Base-by-base conservation (phyloP, 1,139 yeast genomes). In the Debaryomyces coudertii region DNA sequence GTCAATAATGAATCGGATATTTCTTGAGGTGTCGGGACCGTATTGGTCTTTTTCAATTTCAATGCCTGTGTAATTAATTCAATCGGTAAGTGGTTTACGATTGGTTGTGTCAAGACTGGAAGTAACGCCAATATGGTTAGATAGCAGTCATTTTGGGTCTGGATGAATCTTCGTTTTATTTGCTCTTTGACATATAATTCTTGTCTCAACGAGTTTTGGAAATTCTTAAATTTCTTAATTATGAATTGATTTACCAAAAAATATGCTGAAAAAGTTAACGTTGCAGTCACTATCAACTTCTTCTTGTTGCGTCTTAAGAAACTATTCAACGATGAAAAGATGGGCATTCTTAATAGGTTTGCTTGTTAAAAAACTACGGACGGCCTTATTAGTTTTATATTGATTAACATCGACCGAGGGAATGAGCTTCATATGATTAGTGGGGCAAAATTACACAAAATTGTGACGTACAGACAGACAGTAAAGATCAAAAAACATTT, bases 121-220 rank as follows among this genome's bases (percentile, higher is more conserved):
- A 90, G 71, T 53, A 93, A 76, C 7, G 96, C 93, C 62, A 88
- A 75, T 48, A 92, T 82, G 0, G 98, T 92, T 66, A 83, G 84
- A 46, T 88, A 78, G 42, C 97, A 89, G 67, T 93, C 98, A 57
- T 85, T 86, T 61, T 92, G 98, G 16, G 97, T 93, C 69, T 90
- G 97, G 45, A 87, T 83, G 60, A 90, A 93, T 50, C 96, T 70
- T 54, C 83, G 67, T 53, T 75, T 77, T 46, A 86, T 85, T 57
- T 87, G 95, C 59, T 89, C 96, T 56, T 85, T 82, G 44, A 90
- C 85, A 49, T 85, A 81, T 47, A 86, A 79, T 66, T 90, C 95
- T 56, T 87, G 88, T 48, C 80, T 77, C 48, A 90, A 68, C 40
- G 85, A 75, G 53, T 84, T 80, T 61, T 86, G 92, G 55, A 86